These are phyloP conservation scores for Podospora comata DNA, from an alignment of 495 filamentous ascomycete genomes.

Conservation along the genomic window DNA sequence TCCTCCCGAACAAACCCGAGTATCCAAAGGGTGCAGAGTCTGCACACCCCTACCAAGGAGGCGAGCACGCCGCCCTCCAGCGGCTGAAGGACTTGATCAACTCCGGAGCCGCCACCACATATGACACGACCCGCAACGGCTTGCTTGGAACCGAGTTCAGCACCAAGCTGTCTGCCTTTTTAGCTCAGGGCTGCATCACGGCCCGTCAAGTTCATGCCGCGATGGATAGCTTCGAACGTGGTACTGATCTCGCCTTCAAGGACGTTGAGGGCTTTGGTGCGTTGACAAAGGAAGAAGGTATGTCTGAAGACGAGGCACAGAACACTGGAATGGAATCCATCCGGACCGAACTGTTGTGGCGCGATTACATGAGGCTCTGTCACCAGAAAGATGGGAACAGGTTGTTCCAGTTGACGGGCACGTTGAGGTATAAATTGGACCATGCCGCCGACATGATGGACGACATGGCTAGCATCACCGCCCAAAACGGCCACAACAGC, in stretches of 20 bases:
- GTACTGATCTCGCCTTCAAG: constrained; percentile 38
- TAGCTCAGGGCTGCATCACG: constrained; percentile 65
- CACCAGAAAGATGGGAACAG: constrained; percentile 59
- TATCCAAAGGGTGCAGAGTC: constrained; percentile 48
- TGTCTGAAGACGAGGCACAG: constrained; percentile 31
- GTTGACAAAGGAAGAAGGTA: constrained; percentile 37
- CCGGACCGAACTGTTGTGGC: constrained; percentile 69
- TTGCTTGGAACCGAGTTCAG: constrained; percentile 64
- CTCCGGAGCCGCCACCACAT: constrained; percentile 54
- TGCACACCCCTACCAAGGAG: constrained; percentile 65
- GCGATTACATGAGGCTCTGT: constrained; percentile 73
- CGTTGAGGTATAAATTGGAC: constrained; percentile 43
- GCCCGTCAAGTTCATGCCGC: constrained; percentile 62
- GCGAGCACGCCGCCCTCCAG: constrained; percentile 52
- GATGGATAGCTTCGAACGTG: constrained; percentile 62
- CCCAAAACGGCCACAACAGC: not conserved
- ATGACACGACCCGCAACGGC: constrained; percentile 67
- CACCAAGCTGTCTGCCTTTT: constrained; percentile 66
- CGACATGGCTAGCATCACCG: too few relatives aligned
- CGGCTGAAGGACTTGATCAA: constrained; percentile 57
- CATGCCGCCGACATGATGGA: not conserved
- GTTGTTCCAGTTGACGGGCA: constrained; percentile 60
- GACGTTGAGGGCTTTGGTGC: constrained; percentile 49
- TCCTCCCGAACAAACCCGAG: constrained; percentile 37
- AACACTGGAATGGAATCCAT: constrained; percentile 64